These are phyloP conservation scores for Cladophialophora psammophila DNA, from an alignment of 2,329 filamentous ascomycete genomes.

Conservation along the genomic window DNA sequence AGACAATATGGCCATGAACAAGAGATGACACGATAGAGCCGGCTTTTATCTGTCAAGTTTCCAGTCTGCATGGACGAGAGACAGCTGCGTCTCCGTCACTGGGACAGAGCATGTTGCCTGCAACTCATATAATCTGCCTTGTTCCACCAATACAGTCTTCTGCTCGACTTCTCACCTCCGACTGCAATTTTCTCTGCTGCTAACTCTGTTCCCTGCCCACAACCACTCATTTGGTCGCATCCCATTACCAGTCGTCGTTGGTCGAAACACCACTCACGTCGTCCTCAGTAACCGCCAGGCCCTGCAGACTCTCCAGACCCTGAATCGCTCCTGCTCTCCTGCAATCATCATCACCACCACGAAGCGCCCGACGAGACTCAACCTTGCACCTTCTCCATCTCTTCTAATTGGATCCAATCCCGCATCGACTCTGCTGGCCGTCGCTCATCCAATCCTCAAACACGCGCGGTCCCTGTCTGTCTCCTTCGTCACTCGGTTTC, in stretches of 20 bases:
- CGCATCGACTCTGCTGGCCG: slow-evolving; percentile 7
- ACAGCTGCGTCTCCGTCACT: not conserved
- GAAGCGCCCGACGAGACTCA: slow-evolving; percentile 31
- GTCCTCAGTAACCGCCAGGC: slow-evolving; percentile 30
- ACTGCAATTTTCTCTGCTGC: slow-evolving; percentile 15
- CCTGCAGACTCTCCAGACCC: slow-evolving; percentile 19
- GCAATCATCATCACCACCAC: slow-evolving; percentile 37
- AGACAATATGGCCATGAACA: not conserved
- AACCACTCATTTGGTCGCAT: slow-evolving; percentile 13
- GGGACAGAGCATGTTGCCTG: slow-evolving; percentile 2
- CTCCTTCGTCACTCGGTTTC: slow-evolving; percentile 27
- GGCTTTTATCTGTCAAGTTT: not conserved
- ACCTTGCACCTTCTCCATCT: slow-evolving; percentile 13
- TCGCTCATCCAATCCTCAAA: slow-evolving; percentile 30
- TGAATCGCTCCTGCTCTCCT: slow-evolving; percentile 26
- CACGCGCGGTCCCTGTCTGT: slow-evolving; percentile 21
- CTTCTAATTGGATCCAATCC: slow-evolving; percentile 24
- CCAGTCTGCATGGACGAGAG: not conserved
- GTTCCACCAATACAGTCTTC: slow-evolving; percentile 12
- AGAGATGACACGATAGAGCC: slow-evolving; percentile 3
- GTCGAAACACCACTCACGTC: slow-evolving; percentile 16
- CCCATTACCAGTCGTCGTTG: slow-evolving; percentile 10
- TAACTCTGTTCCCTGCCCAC: not conserved
- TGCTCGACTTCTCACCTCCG: not conserved
- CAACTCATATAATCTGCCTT: slow-evolving; percentile 8